These are phyloP conservation scores for Scheffersomyces amazonensis DNA, from an alignment of 805 yeast species.

Conservation along the genomic window DNA sequence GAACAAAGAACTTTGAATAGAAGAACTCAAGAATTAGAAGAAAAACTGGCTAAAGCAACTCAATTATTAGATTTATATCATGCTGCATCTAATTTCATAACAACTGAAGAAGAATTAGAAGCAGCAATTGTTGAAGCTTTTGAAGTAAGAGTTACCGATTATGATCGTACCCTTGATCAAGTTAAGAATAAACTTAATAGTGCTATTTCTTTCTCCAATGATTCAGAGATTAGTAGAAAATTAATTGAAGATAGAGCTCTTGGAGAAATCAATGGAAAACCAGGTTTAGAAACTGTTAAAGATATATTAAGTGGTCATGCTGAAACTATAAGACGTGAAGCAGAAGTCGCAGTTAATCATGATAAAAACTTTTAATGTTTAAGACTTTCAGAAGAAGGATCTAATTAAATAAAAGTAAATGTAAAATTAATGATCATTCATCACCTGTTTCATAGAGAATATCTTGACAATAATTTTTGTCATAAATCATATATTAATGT, in stretches of 20 bases:
- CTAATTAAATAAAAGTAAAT: too few relatives aligned
- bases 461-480: too few relatives aligned
- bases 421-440: too few relatives aligned
- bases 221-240: constrained; percentile 20
- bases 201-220: background rate
- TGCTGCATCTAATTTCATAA: constrained; percentile 63
- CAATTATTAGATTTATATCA: constrained; percentile 70
- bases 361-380: too few relatives aligned
- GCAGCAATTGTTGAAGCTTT: constrained; percentile 58
- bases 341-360: constrained; percentile 28
- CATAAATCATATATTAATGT: too few relatives aligned
- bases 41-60: constrained; percentile 51
- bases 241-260: constrained; percentile 33
- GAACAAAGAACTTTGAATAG: constrained; percentile 71
- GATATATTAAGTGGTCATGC: constrained; percentile 38
- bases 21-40: constrained; percentile 48
- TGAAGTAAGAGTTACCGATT: constrained; percentile 20
- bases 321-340: constrained; percentile 35
- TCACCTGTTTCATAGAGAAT: too few relatives aligned
- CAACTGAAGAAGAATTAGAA: constrained; percentile 65
- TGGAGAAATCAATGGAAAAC: constrained; percentile 41
- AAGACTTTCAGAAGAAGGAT: too few relatives aligned
- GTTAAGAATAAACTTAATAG: background rate
- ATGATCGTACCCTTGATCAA: background rate
- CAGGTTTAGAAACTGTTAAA: constrained; percentile 37